Evolutionary conservation across 2,329 filamentous ascomycete species (phyloP).

Genomic region (Beauveria varroae): DNA sequence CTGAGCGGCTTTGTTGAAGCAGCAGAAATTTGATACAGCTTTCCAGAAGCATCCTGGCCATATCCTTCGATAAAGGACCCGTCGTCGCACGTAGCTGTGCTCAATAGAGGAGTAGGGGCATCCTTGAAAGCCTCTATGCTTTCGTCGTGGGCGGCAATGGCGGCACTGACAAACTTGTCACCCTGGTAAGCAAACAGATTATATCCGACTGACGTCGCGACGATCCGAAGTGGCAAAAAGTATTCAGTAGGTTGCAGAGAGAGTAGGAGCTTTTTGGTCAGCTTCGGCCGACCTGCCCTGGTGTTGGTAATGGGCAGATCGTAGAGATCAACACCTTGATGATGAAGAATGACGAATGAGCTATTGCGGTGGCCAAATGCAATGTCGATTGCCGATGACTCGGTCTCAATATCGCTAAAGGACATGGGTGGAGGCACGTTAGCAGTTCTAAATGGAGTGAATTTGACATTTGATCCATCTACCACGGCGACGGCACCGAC

Average conservation of each 20-base stretch:
- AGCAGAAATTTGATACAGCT: slow-evolving; percentile 32
- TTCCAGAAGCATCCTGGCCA: slow-evolving; percentile 39
- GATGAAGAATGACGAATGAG: slow-evolving; percentile 65
- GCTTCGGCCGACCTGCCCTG: slow-evolving; percentile 36
- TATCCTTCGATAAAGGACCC: slow-evolving; percentile 26
- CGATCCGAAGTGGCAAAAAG: slow-evolving; percentile 25
- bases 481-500: slow-evolving; percentile 74
- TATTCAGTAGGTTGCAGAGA: slow-evolving; percentile 26
- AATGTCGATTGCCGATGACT: slow-evolving; percentile 63
- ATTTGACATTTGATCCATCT: slow-evolving; percentile 70
- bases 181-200: slow-evolving; percentile 25
- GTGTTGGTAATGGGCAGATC: slow-evolving; percentile 57
- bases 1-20: slow-evolving; percentile 26
- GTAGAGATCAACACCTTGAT: slow-evolving; percentile 59
- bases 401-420: slow-evolving; percentile 60
- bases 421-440: slow-evolving; percentile 94
- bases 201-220: slow-evolving; percentile 22
- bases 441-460: slow-evolving; percentile 76
- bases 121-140: slow-evolving; percentile 13
- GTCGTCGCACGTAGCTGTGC: slow-evolving; percentile 27
- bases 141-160: slow-evolving; percentile 14
- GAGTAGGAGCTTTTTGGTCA: slow-evolving; percentile 28
- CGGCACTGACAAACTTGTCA: slow-evolving; percentile 19
- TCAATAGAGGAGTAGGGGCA: slow-evolving; percentile 11
- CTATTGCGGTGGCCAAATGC: slow-evolving; percentile 60